Conservation (phyloP, 2,329 filamentous ascomycete genomes). For the Ceratocystis eucalypticola region DNA sequence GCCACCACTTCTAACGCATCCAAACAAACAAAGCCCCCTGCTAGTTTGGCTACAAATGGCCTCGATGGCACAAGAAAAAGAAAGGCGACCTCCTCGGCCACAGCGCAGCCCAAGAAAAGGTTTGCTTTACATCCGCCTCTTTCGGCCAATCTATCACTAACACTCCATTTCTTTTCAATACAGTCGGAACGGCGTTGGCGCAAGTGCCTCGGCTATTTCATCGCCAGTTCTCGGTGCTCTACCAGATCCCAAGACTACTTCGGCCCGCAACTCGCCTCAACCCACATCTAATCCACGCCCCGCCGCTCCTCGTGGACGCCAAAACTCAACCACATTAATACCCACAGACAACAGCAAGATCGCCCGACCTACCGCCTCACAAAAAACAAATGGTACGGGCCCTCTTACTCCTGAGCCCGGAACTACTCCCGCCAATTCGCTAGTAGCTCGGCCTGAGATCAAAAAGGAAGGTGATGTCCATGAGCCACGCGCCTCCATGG, state of each 20-base stretch:
- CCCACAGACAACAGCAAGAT: slow-evolving; percentile 37
- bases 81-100: slow-evolving; percentile 51
- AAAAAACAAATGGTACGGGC: slow-evolving; percentile 43
- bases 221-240: slow-evolving; percentile 62
- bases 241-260: slow-evolving; percentile 42
- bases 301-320: slow-evolving; percentile 56
- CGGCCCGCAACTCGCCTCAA: slow-evolving; percentile 18
- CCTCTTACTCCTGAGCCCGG: slow-evolving; percentile 29
- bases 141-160: not conserved
- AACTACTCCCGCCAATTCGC: slow-evolving; percentile 24
- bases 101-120: slow-evolving; percentile 68
- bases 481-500: slow-evolving; percentile 22
- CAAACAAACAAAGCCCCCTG: slow-evolving; percentile 41
- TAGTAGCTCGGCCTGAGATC: slow-evolving; percentile 22
- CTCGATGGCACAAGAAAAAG: slow-evolving; percentile 59
- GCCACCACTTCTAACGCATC: slow-evolving; percentile 32
- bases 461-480: slow-evolving; percentile 35
- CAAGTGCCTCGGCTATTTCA: slow-evolving; percentile 57
- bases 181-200: slow-evolving; percentile 30
- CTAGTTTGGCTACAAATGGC: slow-evolving; percentile 56
- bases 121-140: slow-evolving; percentile 29
- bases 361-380: slow-evolving; percentile 47
- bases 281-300: slow-evolving; percentile 40
- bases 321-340: slow-evolving; percentile 55
- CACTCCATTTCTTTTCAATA: slow-evolving; percentile 14